Evolutionary conservation across 257 asterid genomes (phyloP).

Genomic region (Solanum chiquidenum): DNA sequence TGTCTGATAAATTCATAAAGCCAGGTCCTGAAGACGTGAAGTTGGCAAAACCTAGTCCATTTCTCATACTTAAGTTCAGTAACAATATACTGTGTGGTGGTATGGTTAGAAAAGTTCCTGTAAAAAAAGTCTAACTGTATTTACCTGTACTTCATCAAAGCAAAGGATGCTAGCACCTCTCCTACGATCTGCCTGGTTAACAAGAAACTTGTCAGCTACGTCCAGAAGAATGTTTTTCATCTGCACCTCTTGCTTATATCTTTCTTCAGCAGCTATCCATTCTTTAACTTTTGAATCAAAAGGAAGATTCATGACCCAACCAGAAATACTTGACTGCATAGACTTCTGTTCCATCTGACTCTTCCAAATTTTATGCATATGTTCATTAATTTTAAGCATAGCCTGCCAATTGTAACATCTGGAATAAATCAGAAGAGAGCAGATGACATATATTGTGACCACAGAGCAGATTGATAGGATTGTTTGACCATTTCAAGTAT

Average conservation of each 20-base stretch:
- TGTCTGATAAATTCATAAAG: background rate
- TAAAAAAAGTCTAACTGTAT: background rate
- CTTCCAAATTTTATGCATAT: constrained; percentile 11
- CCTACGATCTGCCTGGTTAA: constrained; percentile 38
- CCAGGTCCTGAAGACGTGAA: background rate
- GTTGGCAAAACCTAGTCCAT: background rate
- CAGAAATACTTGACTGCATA: constrained; percentile 61
- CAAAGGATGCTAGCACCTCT: constrained; percentile 86
- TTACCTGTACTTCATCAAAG: constrained; percentile 94
- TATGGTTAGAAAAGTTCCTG: background rate
- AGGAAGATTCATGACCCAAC: constrained; percentile 82
- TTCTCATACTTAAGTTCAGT: background rate
- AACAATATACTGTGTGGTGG: background rate
- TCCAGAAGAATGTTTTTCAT: constrained; percentile 85
- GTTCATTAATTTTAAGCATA: constrained; percentile 75
- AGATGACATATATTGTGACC: background rate
- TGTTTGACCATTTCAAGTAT: background rate
- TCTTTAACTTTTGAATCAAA: constrained; percentile 78
- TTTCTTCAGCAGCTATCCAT: constrained; percentile 94
- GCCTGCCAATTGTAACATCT: constrained; percentile 43
- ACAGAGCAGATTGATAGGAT: background rate
- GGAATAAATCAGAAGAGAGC: background rate
- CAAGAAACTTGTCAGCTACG: constrained; percentile 88
- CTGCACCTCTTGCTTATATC: constrained; percentile 68
- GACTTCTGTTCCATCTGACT: constrained; percentile 25